A percentile compares a stretch with the other conserved stretches of the same genome.
These are phyloP conservation scores for Tolypocladium inflatum DNA, from an alignment of 2,329 filamentous ascomycete genomes.

Conservation along the genomic window DNA sequence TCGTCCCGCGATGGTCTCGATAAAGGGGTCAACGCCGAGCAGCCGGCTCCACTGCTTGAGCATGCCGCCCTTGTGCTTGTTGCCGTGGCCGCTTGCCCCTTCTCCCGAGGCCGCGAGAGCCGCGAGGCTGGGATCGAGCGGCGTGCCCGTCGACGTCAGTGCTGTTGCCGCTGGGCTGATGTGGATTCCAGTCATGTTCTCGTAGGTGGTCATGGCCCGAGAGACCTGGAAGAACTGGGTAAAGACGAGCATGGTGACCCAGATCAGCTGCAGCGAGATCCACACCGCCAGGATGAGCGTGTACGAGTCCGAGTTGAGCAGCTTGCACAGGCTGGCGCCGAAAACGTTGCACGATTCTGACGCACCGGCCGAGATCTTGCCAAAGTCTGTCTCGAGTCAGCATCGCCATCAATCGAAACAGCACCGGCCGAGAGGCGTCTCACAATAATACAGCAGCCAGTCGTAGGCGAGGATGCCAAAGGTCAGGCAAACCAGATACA, in stretches of 20 bases:
- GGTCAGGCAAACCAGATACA: constrained; percentile 75
- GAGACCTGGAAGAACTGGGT: constrained; percentile 92
- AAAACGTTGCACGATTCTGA: constrained; percentile 63
- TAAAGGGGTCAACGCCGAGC: constrained; percentile 85
- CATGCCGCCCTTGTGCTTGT: constrained; percentile 53
- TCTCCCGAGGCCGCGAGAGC: constrained; percentile 33
- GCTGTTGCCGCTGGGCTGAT: constrained; percentile 54
- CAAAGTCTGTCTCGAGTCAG: constrained; percentile 43
- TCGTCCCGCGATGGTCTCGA: constrained; percentile 81
- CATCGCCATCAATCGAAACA: not conserved
- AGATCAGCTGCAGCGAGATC: constrained; percentile 76
- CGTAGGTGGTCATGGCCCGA: constrained; percentile 88
- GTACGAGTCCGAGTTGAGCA: constrained; percentile 74
- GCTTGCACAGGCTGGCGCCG: constrained; percentile 62
- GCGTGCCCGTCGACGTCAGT: constrained; percentile 68
- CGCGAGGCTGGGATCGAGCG: constrained; percentile 59
- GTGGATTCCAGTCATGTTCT: constrained; percentile 82
- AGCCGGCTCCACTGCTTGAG: constrained; percentile 74
- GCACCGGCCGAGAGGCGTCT: constrained; percentile 14
- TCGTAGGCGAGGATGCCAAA: constrained; percentile 66
- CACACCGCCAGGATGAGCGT: constrained; percentile 73
- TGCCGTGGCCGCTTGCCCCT: constrained; percentile 33
- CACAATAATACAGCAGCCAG: constrained; percentile 63
- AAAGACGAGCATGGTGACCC: constrained; percentile 94
- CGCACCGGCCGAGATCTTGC: constrained; percentile 41